Conservation (phyloP, 2,329 filamentous ascomycete genomes). For the Calonectria multiphialidica region DNA sequence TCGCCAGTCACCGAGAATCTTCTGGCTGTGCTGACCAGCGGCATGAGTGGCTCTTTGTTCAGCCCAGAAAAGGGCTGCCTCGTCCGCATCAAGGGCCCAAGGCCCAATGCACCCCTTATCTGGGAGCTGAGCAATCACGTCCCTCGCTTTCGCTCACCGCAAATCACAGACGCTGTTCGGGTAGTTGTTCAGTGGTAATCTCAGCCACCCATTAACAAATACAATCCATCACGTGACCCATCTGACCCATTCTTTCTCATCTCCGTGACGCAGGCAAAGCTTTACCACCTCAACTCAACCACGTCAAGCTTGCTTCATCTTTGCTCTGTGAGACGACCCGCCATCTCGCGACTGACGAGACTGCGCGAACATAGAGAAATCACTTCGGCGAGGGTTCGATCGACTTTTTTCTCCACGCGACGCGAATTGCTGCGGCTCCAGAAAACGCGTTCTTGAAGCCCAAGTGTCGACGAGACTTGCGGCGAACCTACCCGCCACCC, state of each 20-base stretch:
- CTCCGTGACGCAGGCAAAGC: slow-evolving; percentile 41
- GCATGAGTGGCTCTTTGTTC: not conserved
- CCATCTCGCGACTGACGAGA: slow-evolving; percentile 25
- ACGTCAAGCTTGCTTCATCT: slow-evolving; percentile 35
- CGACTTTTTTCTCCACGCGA: slow-evolving; percentile 34
- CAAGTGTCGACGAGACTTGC: slow-evolving; percentile 30
- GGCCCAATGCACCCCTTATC: not conserved
- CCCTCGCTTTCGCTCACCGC: not conserved
- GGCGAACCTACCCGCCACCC: slow-evolving; percentile 39
- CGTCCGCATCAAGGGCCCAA: not conserved
- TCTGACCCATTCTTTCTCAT: slow-evolving; percentile 45
- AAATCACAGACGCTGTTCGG: slow-evolving; percentile 18
- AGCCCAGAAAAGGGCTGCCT: not conserved
- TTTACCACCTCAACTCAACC: slow-evolving; percentile 43
- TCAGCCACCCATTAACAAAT: slow-evolving; percentile 24
- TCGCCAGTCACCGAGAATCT: slow-evolving; percentile 31
- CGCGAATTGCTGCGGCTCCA: slow-evolving; percentile 38
- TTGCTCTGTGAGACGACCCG: slow-evolving; percentile 32
- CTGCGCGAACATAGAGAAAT: slow-evolving; percentile 26
- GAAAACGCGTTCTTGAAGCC: slow-evolving; percentile 42
- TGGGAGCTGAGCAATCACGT: slow-evolving; percentile 21
- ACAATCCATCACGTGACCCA: slow-evolving; percentile 43
- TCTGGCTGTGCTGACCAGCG: slow-evolving; percentile 30
- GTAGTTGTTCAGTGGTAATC: slow-evolving; percentile 1
- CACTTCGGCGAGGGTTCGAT: slow-evolving; percentile 31